phyloP scores from a whole-genome alignment of 371 early-diverging fungal genomes.

The Thermomucor indicae-seudaticae region DNA sequence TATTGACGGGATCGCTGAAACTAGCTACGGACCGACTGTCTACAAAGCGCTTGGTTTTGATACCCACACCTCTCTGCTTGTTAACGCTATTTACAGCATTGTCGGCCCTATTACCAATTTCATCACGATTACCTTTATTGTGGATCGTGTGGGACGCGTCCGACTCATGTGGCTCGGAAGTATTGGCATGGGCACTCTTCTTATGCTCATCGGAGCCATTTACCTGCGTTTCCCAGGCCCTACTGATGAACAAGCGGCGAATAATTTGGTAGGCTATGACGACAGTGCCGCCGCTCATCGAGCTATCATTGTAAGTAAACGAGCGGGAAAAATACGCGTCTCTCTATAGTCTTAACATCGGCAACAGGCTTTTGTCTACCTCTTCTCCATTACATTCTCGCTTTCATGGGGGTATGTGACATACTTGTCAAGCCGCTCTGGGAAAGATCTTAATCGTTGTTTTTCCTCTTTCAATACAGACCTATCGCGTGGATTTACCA shows the following conservation, averaged over 20 bases:
- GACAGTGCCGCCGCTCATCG: constrained; percentile 23
- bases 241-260: constrained; percentile 11
- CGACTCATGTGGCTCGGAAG: constrained; percentile 22
- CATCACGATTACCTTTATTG: constrained; percentile 28
- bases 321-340: neutral
- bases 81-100: constrained; percentile 16
- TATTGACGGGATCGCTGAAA: constrained; percentile 38
- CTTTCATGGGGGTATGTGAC: constrained; percentile 33
- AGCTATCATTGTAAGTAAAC: constrained; percentile 21
- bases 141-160: constrained; percentile 26
- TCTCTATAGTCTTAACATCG: neutral
- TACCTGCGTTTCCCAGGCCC: constrained; percentile 10
- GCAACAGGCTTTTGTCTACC: constrained; percentile 3
- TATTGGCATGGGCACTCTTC: constrained; percentile 16
- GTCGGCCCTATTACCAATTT: constrained; percentile 36
- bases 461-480: constrained; percentile 8
- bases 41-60: constrained; percentile 59
- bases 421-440: constrained; percentile 48
- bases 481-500: constrained; percentile 43
- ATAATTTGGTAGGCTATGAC: constrained; percentile 14
- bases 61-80: constrained; percentile 6
- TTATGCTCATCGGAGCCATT: constrained; percentile 11
- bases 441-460: too few relatives aligned
- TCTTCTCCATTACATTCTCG: constrained; percentile 15
- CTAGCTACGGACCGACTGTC: constrained; percentile 36